phyloP scores from a whole-genome alignment of 441 rosid species.

The Aquilaria agallochum region DNA sequence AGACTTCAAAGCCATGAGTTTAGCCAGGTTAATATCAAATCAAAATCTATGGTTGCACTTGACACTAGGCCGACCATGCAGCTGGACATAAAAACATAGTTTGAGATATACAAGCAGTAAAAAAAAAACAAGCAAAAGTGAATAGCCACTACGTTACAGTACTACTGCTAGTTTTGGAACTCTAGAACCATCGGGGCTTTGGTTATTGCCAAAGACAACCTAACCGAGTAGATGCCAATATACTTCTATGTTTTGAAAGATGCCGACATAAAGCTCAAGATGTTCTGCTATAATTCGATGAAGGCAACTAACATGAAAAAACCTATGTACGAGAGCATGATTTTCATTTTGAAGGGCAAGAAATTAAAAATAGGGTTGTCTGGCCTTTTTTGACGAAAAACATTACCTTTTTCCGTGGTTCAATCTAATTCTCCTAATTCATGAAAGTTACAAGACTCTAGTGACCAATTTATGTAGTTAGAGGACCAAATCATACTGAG shows the following conservation, averaged over 20 bases:
- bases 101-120: slow-evolving; percentile 38
- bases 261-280: slow-evolving; percentile 31
- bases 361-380: slow-evolving; percentile 43
- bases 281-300: slow-evolving; percentile 70
- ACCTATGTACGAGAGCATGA: slow-evolving; percentile 49
- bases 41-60: slow-evolving; percentile 53
- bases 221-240: slow-evolving; percentile 64
- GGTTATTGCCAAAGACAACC: slow-evolving; percentile 51
- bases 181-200: slow-evolving; percentile 73
- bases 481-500: no score
- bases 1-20: slow-evolving; percentile 49
- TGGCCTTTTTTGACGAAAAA: no score
- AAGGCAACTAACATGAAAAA: slow-evolving; percentile 60
- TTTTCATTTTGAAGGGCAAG: slow-evolving; percentile 67
- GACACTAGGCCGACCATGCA: slow-evolving; percentile 55
- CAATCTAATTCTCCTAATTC: no score
- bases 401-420: no score
- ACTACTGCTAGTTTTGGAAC: slow-evolving; percentile 46
- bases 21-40: slow-evolving; percentile 29
- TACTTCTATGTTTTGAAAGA: slow-evolving; percentile 62
- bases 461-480: no score
- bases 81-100: slow-evolving; percentile 65
- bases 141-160: slow-evolving; percentile 39
- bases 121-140: slow-evolving; percentile 17
- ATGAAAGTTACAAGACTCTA: no score